A percentile compares a stretch with the other conserved stretches of the same genome.
Conservation (phyloP, 495 filamentous ascomycete species). For the Rhizodiscina lignyota region DNA sequence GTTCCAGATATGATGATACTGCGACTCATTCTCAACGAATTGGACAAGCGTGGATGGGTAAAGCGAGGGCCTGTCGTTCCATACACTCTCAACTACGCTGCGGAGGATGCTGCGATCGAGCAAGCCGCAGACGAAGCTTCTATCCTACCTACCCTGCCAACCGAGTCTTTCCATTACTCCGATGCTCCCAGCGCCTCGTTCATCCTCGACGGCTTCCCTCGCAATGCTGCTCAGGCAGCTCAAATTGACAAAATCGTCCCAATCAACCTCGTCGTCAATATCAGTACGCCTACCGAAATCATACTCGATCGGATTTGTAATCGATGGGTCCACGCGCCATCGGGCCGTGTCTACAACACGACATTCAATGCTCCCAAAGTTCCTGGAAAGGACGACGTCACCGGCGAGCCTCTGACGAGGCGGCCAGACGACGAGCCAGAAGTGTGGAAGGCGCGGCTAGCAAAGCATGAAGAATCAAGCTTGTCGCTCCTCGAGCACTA, state of each 20-base stretch:
- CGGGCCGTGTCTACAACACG: conserved; percentile 84
- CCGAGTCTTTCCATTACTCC: conserved; percentile 24
- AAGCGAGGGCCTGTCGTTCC: conserved; percentile 22
- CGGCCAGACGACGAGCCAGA: conserved; percentile 74
- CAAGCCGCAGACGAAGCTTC: conserved; percentile 17
- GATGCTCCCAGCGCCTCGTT: conserved; percentile 71
- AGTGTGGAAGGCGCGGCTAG: conserved; percentile 63
- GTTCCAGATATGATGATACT: conserved; percentile 85
- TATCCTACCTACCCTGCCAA: conserved; percentile 17
- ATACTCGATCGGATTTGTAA: conserved; percentile 79
- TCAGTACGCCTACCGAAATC: conserved; percentile 50
- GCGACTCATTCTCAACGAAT: conserved; percentile 75
- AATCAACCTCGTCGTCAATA: conserved; percentile 75
- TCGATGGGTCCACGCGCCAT: conserved; percentile 87
- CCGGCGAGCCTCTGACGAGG: conserved; percentile 71
- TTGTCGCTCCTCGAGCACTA: conserved; percentile 78
- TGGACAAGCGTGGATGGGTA: conserved; percentile 72
- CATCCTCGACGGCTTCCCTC: conserved; percentile 90
- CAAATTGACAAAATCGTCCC: conserved; percentile 65
- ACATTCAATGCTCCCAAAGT: conserved; percentile 76
- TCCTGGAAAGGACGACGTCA: conserved; percentile 72
- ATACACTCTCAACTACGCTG: conserved; percentile 18
- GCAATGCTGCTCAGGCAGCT: conserved; percentile 64
- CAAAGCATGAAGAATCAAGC: conserved; percentile 75
- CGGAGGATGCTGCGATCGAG: conserved; percentile 4